These are phyloP conservation scores for Paraphaeosphaeria minitans DNA, from an alignment of 2,329 filamentous ascomycete species.

Conservation along the genomic window DNA sequence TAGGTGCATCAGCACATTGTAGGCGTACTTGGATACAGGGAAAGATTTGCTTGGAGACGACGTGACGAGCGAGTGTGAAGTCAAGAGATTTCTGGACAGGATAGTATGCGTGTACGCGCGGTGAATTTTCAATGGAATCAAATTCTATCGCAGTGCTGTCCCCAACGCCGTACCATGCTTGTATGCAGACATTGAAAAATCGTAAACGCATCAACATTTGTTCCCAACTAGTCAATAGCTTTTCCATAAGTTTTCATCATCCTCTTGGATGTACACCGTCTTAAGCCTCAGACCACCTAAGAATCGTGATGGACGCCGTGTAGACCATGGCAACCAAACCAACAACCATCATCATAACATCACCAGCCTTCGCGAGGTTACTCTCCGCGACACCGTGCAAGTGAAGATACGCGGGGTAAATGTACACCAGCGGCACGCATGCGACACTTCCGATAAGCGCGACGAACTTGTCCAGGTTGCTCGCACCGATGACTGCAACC, in stretches of 20 bases:
- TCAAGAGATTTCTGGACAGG: not conserved
- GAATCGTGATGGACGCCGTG: slow-evolving; percentile 68
- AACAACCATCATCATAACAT: slow-evolving; percentile 66
- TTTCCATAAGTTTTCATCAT: not conserved
- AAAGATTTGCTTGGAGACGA: not conserved
- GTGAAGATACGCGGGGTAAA: slow-evolving; percentile 75
- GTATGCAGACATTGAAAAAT: not conserved
- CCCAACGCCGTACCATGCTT: not conserved
- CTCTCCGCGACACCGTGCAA: slow-evolving; percentile 68
- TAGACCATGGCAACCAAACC: slow-evolving; percentile 75
- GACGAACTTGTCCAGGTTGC: slow-evolving; percentile 75
- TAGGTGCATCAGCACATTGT: not conserved
- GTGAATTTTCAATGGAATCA: not conserved
- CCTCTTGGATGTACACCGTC: not conserved
- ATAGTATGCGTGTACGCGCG: not conserved
- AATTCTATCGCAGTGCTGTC: not conserved
- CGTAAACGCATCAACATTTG: not conserved
- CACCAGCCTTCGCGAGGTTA: slow-evolving; percentile 61
- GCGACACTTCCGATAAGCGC: slow-evolving; percentile 75
- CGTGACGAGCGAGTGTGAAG: not conserved
- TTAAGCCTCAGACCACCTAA: slow-evolving; percentile 40
- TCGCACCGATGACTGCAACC: slow-evolving; percentile 68
- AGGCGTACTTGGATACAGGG: not conserved
- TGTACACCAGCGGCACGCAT: slow-evolving; percentile 77
- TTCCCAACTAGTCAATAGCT: not conserved